Evolutionary conservation across 495 filamentous ascomycete genomes (phyloP).

Genomic region (Neurospora pannonica): DNA sequence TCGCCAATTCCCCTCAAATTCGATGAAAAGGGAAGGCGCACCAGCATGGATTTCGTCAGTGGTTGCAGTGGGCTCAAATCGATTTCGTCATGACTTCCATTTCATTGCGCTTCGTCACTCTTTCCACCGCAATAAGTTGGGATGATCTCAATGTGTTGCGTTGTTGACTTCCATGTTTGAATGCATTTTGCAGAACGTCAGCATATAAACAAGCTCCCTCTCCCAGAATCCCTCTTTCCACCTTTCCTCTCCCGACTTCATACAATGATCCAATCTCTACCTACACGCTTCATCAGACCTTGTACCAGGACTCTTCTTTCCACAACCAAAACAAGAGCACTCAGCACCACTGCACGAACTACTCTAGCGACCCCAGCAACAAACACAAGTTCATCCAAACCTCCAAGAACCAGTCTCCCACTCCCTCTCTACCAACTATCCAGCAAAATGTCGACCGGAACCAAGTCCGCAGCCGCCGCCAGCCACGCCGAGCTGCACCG

Average conservation of each 20-base stretch:
- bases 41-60: background rate
- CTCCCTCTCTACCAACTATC: background rate
- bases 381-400: background rate
- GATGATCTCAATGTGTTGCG: background rate
- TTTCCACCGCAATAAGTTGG: background rate
- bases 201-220: background rate
- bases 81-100: background rate
- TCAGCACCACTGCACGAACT: background rate
- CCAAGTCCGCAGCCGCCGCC: conserved; percentile 23
- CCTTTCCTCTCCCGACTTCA: background rate
- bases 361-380: background rate
- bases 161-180: background rate
- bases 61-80: background rate
- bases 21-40: background rate
- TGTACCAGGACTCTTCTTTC: background rate
- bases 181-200: background rate
- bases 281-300: background rate
- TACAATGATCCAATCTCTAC: background rate
- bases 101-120: background rate
- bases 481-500: conserved; percentile 38
- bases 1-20: background rate
- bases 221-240: too few relatives aligned
- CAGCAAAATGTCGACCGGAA: conserved; percentile 33
- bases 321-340: conserved; percentile 1
- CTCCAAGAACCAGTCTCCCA: background rate